Evolutionary conservation across 2,329 filamentous ascomycete species (phyloP).

Genomic region (Pseudocercospora macadamiae): DNA sequence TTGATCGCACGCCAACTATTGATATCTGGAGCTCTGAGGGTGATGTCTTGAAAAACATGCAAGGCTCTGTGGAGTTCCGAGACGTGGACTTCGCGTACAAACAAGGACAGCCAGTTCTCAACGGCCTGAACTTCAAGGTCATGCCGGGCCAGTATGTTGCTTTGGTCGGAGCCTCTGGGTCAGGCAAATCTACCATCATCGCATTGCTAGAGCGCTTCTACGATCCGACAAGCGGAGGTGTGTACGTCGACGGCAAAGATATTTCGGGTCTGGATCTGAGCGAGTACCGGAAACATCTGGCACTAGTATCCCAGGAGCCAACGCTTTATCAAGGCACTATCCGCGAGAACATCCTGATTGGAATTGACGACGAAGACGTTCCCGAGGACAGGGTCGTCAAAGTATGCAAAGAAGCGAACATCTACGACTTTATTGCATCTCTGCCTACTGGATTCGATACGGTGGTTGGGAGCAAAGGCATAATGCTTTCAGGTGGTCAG

Average conservation of each 20-base stretch:
- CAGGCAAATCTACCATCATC: constrained; percentile 52
- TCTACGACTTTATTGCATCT: constrained; percentile 56
- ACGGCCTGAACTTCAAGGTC: constrained; percentile 33
- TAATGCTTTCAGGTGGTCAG: constrained; percentile 57
- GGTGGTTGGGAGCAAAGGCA: constrained; percentile 31
- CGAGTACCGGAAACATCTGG: constrained; percentile 46
- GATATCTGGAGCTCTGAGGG: constrained; percentile 38
- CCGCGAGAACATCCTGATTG: constrained; percentile 42
- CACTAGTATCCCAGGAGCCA: constrained; percentile 52
- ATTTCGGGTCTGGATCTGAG: constrained; percentile 49
- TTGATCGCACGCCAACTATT: constrained; percentile 10
- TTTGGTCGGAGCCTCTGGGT: constrained; percentile 53
- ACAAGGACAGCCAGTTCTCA: constrained; percentile 61
- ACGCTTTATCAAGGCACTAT: constrained; percentile 51
- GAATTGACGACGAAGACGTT: constrained; percentile 15
- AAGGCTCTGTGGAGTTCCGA: constrained; percentile 54
- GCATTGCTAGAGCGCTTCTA: constrained; percentile 54
- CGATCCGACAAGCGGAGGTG: constrained; percentile 43
- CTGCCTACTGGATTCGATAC: constrained; percentile 56
- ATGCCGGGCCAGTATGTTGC: constrained; percentile 47
- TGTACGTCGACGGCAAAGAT: constrained; percentile 58
- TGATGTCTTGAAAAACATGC: constrained; percentile 8
- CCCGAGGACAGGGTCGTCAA: constrained; percentile 20
- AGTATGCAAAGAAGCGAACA: constrained; percentile 45
- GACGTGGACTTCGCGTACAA: constrained; percentile 69